Base-by-base conservation (phyloP, 441 rosid species). In the Melastoma candidum region DNA sequence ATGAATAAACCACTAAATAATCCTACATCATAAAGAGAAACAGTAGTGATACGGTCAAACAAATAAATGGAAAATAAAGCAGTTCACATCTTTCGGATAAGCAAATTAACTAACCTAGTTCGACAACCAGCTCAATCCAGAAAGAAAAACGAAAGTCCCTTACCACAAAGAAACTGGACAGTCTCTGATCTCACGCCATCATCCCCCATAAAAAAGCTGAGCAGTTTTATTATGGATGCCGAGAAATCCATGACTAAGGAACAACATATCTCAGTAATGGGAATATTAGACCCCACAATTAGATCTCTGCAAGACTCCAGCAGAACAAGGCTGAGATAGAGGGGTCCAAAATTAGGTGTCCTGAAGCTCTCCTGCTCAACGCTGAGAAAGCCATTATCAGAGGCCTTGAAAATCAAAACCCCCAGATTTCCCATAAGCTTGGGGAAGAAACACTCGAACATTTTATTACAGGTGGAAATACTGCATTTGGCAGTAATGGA, bases 261-360 rank as follows among this genome's bases (percentile, higher is more conserved):
- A 66, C 59, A 73, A 69, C 78, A 87, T 54, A 65, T 60, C 67
- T 76, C 81, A 48, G 74, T 66, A 12, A 57, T 69, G 60, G 59
- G 56, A 50, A 39, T 41, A 65, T 59, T 67, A 39, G 74, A 67
- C 54, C 54, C 66, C 45, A 65, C 44, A 49, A 48, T 61, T 69
- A 82, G 65, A 61, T 93, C 87, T 74, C 79, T 77, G 63, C 81
- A 78, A 56, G 95, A 86, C 65, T 68, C 70, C 66, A 88, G 84
- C 65, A 92, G 83, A 66, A 78, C 77, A 44, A 78, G 65, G 70
- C 80, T 73, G 52, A 88, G 80, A 73, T 77, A 82, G 60, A 84
- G 74, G 64, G 84, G 80, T 60, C 92, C 97, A 49, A 74, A 72
- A 68, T 70, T 67, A 62, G 68, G 70, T 65, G 64, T 69, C 55